phyloP scores from a whole-genome alignment of 2,329 filamentous ascomycete genomes.

The Botrytis paeoniae region DNA sequence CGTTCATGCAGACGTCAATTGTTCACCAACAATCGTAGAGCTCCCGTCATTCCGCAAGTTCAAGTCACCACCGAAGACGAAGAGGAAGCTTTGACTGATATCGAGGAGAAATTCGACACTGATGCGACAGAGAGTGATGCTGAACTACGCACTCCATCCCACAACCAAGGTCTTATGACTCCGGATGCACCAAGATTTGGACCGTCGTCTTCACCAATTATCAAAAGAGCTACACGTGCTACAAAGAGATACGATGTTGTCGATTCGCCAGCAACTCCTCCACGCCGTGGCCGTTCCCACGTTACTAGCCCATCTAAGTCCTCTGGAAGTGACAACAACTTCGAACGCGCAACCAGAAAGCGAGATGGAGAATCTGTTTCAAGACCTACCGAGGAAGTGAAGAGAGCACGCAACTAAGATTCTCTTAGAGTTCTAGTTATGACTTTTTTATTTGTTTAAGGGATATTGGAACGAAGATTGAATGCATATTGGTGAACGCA shows the following conservation, averaged over 20 bases:
- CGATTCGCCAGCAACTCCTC: constrained; percentile 34
- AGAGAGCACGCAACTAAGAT: constrained; percentile 12
- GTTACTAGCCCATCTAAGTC: constrained; percentile 55
- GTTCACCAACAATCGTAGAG: constrained; percentile 30
- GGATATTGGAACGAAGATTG: constrained; percentile 6
- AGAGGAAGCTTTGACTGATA: constrained; percentile 50
- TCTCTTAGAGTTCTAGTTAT: not conserved
- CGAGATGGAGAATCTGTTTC: constrained; percentile 42
- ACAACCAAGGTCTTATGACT: constrained; percentile 43
- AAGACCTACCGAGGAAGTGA: constrained; percentile 30
- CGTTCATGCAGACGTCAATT: constrained; percentile 46
- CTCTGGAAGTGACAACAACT: constrained; percentile 52
- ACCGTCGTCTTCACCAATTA: constrained; percentile 61
- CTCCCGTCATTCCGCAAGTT: constrained; percentile 54
- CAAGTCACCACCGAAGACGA: constrained; percentile 58
- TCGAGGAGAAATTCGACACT: constrained; percentile 40
- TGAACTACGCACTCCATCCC: constrained; percentile 11
- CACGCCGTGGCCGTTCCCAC: constrained; percentile 21
- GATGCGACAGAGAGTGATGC: constrained; percentile 12
- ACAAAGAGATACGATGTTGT: constrained; percentile 46
- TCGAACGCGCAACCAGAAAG: constrained; percentile 44
- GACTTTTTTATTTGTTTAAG: not conserved
- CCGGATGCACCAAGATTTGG: constrained; percentile 55
- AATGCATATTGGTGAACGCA: constrained; percentile 4
- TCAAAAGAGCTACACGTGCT: constrained; percentile 55